Evolutionary conservation across 495 filamentous ascomycete species (phyloP), one percentile per base, ranked within the genome.

Genomic region (Aspergillus hancockii): DNA sequence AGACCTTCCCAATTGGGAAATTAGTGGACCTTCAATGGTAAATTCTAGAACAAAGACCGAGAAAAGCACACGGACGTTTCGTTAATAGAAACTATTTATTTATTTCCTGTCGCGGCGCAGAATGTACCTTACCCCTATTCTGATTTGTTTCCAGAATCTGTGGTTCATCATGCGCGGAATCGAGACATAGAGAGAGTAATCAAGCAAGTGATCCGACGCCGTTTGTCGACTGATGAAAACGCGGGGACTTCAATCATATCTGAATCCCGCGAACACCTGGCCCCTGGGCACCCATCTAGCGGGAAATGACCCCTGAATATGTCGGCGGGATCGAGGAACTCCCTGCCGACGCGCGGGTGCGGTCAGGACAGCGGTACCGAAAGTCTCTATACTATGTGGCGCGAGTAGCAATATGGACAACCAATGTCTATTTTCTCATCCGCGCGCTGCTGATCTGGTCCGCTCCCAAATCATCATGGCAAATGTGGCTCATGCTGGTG

Each of bases 401-500:
- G 0, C 67, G 60, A 18, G 34, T 56, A 5, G 71, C 67, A 25
- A 51, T 66, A 46, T 71, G 69, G 67, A 58, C 36, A 12, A 57
- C 57, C 8, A 56, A 65, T 47, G 7, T 66, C 31, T 74, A 74
- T 43, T 65, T 72, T 12, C 18, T 36, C 3, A 31, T 62, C 18
- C 69, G 72, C 8, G 30, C 68, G 14, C 52, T 63, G 2, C 46
- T 65, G 30, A 9, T 68, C 16, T 21, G 64, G 16, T 55, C 49
- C 8, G 32, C 40, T 1, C 38, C 58, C 0, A 32, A 55, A 16
- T 58, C 46, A 47, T 66, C 64, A 50, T 75, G 71, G 71, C 65
- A 64, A 46, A 68, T 66, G 47, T 75, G 69, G 72, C 21, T 47
- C 16, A 71, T 73, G 61, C n/a, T 73, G 13, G 31, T 52, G 4